Evolutionary conservation across 2,329 filamentous ascomycete species (phyloP).

Genomic region (Pyrenophora graminea): DNA sequence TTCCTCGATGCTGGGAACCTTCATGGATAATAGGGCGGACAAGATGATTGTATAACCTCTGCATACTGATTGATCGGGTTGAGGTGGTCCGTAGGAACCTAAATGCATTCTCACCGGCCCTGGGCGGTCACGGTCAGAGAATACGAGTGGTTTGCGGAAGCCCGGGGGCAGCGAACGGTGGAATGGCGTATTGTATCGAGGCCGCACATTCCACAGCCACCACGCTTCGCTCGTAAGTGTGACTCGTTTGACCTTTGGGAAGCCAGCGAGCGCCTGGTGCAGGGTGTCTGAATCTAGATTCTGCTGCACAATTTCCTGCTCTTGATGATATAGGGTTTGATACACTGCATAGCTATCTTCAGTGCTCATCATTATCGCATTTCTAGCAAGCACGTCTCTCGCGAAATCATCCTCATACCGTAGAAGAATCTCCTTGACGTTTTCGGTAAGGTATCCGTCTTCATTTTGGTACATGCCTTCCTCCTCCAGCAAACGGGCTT

Average conservation of each 20-base stretch:
- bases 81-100: neutral
- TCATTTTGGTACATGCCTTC: slow-evolving; percentile 16
- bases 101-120: neutral
- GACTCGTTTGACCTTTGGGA: slow-evolving; percentile 45
- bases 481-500: slow-evolving; percentile 12
- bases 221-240: slow-evolving; percentile 50
- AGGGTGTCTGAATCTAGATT: slow-evolving; percentile 40
- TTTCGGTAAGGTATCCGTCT: slow-evolving; percentile 18
- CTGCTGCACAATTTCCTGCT: slow-evolving; percentile 36
- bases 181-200: slow-evolving; percentile 51
- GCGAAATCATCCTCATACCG: slow-evolving; percentile 19
- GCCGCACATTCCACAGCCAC: slow-evolving; percentile 39
- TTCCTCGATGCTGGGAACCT: slow-evolving; percentile 38
- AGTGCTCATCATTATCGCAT: slow-evolving; percentile 23
- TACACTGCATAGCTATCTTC: slow-evolving; percentile 38
- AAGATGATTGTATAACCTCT: slow-evolving; percentile 41
- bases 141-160: slow-evolving; percentile 48
- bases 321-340: slow-evolving; percentile 38
- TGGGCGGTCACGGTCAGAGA: slow-evolving; percentile 28
- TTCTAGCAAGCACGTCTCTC: slow-evolving; percentile 19
- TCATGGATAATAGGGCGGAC: slow-evolving; percentile 28
- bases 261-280: slow-evolving; percentile 38
- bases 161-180: slow-evolving; percentile 48
- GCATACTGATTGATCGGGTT: slow-evolving; percentile 21
- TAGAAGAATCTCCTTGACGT: slow-evolving; percentile 21